phyloP scores from a whole-genome alignment of 768 basidiomycete species.

The Naganishia vishniacii region DNA sequence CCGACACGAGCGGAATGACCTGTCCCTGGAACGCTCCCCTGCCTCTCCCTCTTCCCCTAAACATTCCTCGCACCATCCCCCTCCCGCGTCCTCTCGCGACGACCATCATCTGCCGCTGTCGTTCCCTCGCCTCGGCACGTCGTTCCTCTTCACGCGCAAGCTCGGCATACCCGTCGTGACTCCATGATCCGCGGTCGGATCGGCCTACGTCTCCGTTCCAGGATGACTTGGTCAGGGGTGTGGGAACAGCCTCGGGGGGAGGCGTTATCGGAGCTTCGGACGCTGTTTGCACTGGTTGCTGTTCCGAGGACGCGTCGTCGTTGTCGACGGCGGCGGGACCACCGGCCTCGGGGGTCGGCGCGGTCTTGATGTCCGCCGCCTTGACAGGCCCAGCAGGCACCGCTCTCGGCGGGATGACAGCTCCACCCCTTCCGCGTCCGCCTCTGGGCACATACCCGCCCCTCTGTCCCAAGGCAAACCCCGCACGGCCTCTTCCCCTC shows the following conservation, averaged over 20 bases:
- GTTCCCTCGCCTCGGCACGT: conserved; percentile 37
- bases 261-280: not conserved
- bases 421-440: conserved; percentile 7
- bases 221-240: not conserved
- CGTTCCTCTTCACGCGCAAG: conserved; percentile 70
- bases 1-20: not conserved
- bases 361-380: not conserved
- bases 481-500: conserved; percentile 53
- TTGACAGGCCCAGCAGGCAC: too few species aligned
- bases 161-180: conserved; percentile 83
- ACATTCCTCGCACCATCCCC: conserved; percentile 19
- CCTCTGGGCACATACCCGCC: conserved; percentile 28
- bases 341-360: not conserved
- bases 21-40: conserved; percentile 2
- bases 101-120: conserved; percentile 5
- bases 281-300: too few species aligned
- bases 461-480: conserved; percentile 42
- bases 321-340: not conserved
- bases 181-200: conserved; percentile 53
- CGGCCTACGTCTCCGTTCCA: conserved; percentile 17
- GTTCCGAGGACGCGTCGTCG: not conserved
- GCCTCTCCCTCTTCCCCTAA: conserved; percentile 19
- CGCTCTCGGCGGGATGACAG: too few species aligned
- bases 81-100: not conserved
- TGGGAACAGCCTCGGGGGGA: conserved; percentile 44